Percentiles rank a stretch among this genome's conserved stretches.
phyloP scores from a whole-genome alignment of 208 protist species.

The Acanthamoeba castellanii region DNA sequence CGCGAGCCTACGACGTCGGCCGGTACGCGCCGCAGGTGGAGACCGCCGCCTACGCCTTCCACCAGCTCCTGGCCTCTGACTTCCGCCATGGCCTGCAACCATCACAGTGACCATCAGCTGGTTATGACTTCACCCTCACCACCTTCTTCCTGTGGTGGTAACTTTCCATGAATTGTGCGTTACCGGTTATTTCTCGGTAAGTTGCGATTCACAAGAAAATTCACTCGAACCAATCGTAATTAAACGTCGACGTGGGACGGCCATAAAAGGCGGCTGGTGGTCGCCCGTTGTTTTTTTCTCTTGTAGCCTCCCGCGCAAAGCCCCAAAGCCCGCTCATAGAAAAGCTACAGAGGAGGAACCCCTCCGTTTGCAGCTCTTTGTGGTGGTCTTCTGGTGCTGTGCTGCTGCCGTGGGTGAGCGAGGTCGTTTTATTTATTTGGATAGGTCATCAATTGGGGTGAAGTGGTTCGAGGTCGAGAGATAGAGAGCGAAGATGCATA shows the following conservation, averaged over 20 bases:
- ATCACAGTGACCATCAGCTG: not conserved
- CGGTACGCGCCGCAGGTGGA: constrained; percentile 17
- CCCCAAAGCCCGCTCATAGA: not conserved
- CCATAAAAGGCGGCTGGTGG: not conserved
- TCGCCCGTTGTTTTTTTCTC: not conserved
- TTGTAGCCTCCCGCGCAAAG: constrained; percentile 5
- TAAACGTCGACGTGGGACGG: not conserved
- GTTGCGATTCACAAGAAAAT: not conserved
- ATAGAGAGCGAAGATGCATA: not conserved
- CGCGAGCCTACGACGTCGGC: constrained; percentile 62
- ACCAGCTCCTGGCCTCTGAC: constrained; percentile 12
- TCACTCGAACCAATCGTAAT: not conserved
- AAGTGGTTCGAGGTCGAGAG: not conserved
- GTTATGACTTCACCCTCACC: too few species aligned
- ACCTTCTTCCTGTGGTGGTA: too few species aligned
- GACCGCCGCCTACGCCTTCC: constrained; percentile 22
- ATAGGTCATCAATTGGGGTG: too few species aligned
- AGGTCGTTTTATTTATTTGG: not conserved
- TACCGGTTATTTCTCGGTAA: not conserved
- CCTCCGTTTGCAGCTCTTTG: not conserved
- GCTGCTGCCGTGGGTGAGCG: not conserved
- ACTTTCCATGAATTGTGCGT: too few species aligned
- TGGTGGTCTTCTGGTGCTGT: not conserved
- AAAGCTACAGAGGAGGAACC: not conserved
- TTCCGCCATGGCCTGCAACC: not conserved